Percentiles rank a stretch among this genome's conserved stretches.
Evolutionary conservation across 164 flowering plant species (phyloP).

Genomic region (Echeveria elegans): DNA sequence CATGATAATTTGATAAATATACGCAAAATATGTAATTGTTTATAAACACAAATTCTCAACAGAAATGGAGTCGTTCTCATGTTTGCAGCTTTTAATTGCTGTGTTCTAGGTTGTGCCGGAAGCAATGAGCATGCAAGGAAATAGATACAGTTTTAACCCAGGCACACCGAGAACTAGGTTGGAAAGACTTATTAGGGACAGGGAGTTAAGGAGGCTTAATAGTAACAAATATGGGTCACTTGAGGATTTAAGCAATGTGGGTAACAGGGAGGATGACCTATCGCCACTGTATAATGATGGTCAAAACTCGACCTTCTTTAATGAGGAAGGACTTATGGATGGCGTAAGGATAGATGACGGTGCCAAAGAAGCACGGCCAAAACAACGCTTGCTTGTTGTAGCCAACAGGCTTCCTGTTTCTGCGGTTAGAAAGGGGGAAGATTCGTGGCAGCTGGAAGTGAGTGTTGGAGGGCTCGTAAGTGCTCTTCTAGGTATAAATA

Average conservation of each 20-base stretch:
- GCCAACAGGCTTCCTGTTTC: neutral
- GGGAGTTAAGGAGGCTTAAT: neutral
- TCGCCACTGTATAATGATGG: neutral
- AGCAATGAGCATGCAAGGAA: neutral
- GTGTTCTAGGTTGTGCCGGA: neutral
- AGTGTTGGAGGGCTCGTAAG: neutral
- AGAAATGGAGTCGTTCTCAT: too few species aligned
- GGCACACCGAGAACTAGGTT: neutral
- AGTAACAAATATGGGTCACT: too few species aligned
- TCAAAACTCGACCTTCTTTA: neutral
- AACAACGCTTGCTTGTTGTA: neutral
- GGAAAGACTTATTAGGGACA: neutral
- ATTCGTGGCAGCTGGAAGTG: neutral
- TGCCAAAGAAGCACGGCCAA: neutral
- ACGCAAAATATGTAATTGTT: too few species aligned
- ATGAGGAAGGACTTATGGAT: neutral
- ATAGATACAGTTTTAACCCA: neutral
- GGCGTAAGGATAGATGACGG: neutral
- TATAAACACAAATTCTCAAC: too few species aligned
- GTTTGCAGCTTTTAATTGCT: neutral
- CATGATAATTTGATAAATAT: too few species aligned
- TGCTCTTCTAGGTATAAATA: neutral
- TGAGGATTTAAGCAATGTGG: neutral
- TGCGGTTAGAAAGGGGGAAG: neutral
- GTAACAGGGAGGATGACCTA: neutral